Evolutionary conservation across 1,139 yeast genomes (phyloP), one percentile per base, ranked within the genome.

Genomic region (Geotrichum phurueaensis): DNA sequence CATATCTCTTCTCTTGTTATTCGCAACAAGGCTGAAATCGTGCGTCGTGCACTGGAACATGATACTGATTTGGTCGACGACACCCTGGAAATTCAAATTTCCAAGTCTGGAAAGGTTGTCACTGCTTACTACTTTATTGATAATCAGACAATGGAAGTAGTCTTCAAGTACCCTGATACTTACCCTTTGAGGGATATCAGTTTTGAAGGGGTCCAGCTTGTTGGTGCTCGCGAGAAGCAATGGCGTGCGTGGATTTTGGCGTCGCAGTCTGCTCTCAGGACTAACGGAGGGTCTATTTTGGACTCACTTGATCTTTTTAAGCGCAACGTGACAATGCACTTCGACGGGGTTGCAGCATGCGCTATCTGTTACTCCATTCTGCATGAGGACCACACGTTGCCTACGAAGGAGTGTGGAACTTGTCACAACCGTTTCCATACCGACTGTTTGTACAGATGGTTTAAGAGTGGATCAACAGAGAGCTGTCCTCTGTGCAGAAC

Each of bases 381-480:
- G 65, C 96, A 92, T 70, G 94, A 89, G 67, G 97, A 92, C 70
- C 88, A 89, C 69, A 87, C 97, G 3, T 80, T 94, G 63, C 99
- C 99, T 4, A 84, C 90, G 47, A 92, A 91, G 75, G 82, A 81
- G 5, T 94, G 99, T 75, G 79, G 87, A 15, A 91, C 97, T 0
- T 94, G 99, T 79, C 84, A 84, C 69, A 92, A 95, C 77, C 89
- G 87, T 73, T 94, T 92, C 79, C 99, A 94, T 73, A 87, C 97
- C n/a, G 96, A 95, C 12, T 94, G 99, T 79, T 79, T 94, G 61
- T 92, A 90, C 79, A 89, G 92, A 73, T 94, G 99, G 99, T 94
- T 94, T 76, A 89, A 90, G 78, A 90, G 96, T 68, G 89, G 96
- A 20, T 95, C 95, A 53, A 82, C 89, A 61, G 87, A 90, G 66